phyloP scores from a whole-genome alignment of 164 flowering plant species.

The Berberis vulgaris region DNA sequence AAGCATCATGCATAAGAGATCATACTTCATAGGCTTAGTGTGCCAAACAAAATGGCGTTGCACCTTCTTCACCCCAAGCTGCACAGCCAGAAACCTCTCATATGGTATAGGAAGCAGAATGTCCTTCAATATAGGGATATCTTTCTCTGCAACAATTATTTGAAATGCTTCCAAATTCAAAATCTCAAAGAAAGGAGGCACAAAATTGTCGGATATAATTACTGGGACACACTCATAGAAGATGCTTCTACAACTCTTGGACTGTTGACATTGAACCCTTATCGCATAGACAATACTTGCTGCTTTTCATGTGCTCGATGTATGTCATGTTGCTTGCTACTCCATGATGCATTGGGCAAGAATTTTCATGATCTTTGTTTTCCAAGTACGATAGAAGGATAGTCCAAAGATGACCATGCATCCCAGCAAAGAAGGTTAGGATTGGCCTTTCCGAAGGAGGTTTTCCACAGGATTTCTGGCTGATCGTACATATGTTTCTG shows the following conservation, averaged over 20 bases:
- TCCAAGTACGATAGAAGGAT: conserved; percentile 8
- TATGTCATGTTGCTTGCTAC: conserved; percentile 10
- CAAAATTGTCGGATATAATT: conserved; percentile 11
- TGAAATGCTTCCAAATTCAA: conserved; percentile 6
- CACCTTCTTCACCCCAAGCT: conserved; percentile 7
- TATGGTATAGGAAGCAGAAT: conserved; percentile 5
- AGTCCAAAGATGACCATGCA: conserved; percentile 11
- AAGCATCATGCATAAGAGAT: conserved; percentile 8
- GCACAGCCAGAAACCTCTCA: conserved; percentile 5
- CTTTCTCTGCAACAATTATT: conserved; percentile 7
- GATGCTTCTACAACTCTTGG: conserved; percentile 11
- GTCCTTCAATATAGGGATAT: conserved; percentile 7
- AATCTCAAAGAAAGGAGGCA: conserved; percentile 10
- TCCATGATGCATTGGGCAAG: conserved; percentile 4
- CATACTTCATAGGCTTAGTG: conserved; percentile 10
- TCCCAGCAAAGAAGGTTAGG: conserved; percentile 11
- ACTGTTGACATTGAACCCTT: conserved; percentile 10
- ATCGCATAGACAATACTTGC: conserved; percentile 12
- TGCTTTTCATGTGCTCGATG: conserved; percentile 10
- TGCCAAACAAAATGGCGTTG: conserved; percentile 10
- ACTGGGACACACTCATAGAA: conserved; percentile 12
- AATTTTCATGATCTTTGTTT: conserved; percentile 10
- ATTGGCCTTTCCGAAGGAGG: conserved; percentile 5
- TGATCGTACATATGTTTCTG: conserved; percentile 8
- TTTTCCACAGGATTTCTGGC: conserved; percentile 3